Evolutionary conservation across 1,139 yeast species (phyloP).

Genomic region (Protomyces arabidopsidicola): DNA sequence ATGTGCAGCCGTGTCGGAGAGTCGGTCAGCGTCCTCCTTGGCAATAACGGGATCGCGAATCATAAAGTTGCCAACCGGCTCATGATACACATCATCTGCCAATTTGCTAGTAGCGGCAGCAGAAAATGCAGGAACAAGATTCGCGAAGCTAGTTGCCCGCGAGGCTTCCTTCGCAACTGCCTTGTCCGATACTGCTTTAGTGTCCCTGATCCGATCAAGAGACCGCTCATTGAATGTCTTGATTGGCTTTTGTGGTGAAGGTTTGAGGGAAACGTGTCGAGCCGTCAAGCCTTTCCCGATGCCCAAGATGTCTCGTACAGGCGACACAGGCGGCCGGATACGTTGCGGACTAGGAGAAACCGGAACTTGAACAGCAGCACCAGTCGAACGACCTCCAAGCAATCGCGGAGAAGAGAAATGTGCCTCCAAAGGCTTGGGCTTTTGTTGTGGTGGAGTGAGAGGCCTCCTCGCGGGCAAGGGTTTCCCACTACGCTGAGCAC

Average conservation of each 20-base stretch:
- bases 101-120: not conserved
- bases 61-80: not conserved
- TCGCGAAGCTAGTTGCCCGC: slow-evolving; percentile 3
- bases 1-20: slow-evolving; percentile 46
- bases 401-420: not conserved
- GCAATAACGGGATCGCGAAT: slow-evolving; percentile 36
- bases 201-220: slow-evolving; percentile 3
- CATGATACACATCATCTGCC: not conserved
- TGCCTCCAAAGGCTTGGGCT: not conserved
- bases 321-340: slow-evolving; percentile 21
- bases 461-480: not conserved
- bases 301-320: slow-evolving; percentile 27
- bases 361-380: slow-evolving; percentile 13
- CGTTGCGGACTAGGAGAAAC: slow-evolving; percentile 24
- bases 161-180: not conserved
- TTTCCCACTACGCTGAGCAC: not conserved
- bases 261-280: slow-evolving; percentile 23
- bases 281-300: slow-evolving; percentile 30
- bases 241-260: slow-evolving; percentile 19
- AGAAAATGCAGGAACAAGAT: slow-evolving; percentile 9
- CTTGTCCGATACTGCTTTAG: not conserved
- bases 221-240: slow-evolving; percentile 22
- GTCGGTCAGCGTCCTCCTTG: slow-evolving; percentile 44
- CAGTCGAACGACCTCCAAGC: not conserved
- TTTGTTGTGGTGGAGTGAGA: not conserved